Percentiles rank a stretch among this genome's conserved stretches.
Conservation (phyloP, 305 asterid species). For the Nicotiana rustica region DNA sequence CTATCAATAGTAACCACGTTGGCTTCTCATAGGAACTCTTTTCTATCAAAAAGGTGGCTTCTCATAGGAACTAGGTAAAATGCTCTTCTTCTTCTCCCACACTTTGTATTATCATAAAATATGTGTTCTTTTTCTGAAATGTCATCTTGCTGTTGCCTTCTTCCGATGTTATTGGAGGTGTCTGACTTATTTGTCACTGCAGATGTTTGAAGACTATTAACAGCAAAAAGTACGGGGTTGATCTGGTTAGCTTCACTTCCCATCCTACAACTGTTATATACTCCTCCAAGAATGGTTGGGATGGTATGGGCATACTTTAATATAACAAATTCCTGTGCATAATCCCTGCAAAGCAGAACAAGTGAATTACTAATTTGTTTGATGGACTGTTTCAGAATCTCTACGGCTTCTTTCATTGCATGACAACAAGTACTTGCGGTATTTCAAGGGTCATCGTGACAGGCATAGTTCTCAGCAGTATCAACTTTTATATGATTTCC, state of each 20-base stretch:
- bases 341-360: not conserved
- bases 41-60: not conserved
- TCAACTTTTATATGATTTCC: not conserved
- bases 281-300: constrained; percentile 99
- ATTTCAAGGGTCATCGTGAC: constrained; percentile 99
- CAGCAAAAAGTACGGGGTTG: constrained; percentile 97
- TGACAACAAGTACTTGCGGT: constrained; percentile 96
- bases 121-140: not conserved
- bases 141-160: not conserved
- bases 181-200: constrained; percentile 27
- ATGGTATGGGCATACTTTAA: constrained; percentile 61
- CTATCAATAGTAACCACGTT: not conserved
- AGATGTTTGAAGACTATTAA: constrained; percentile 97
- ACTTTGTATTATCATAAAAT: not conserved
- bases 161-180: constrained; percentile 17
- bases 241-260: constrained; percentile 95
- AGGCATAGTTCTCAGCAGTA: constrained; percentile 54
- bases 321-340: not conserved
- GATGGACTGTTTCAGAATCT: constrained; percentile 72
- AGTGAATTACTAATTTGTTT: constrained; percentile 27
- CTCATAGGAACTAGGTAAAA: constrained; percentile 5
- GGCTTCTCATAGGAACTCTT: not conserved
- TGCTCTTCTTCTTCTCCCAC: not conserved
- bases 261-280: constrained; percentile 96
- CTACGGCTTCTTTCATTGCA: constrained; percentile 93